Evolutionary conservation across 169 alveolate genomes (phyloP).

Genomic region (Cystoisospora suis): DNA sequence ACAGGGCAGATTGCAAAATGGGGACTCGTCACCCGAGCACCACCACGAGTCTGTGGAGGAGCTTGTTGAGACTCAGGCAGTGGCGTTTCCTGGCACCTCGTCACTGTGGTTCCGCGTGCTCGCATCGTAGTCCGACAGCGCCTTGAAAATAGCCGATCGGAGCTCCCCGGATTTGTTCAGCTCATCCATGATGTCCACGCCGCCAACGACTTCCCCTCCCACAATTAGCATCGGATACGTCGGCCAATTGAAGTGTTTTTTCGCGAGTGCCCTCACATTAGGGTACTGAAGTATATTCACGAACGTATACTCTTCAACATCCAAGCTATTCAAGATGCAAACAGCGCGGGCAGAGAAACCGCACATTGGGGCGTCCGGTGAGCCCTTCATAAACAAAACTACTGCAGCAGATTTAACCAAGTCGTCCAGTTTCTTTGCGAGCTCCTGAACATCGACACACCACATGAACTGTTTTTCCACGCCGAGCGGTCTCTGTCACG

Average conservation of each 20-base stretch:
- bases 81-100: no score
- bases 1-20: no score
- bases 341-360: slow-evolving; percentile 71
- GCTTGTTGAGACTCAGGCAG: no score
- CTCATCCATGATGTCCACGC: slow-evolving; percentile 52
- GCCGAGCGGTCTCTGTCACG: no score
- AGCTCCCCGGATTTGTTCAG: slow-evolving; percentile 20
- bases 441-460: not conserved
- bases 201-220: slow-evolving; percentile 52
- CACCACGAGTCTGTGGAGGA: no score
- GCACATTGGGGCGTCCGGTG: slow-evolving; percentile 82
- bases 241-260: not conserved
- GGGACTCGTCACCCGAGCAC: no score
- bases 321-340: not conserved
- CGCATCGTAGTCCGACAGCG: no score
- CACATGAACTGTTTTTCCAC: no score
- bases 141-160: not conserved
- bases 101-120: no score
- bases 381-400: slow-evolving; percentile 82
- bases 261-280: not conserved
- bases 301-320: not conserved
- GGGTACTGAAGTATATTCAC: slow-evolving; percentile 12
- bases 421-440: slow-evolving; percentile 15
- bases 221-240: slow-evolving; percentile 26
- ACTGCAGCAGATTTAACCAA: slow-evolving; percentile 56